Evolutionary conservation across 192 early-diverging fungal genomes (phyloP).

Genomic region (Rhizoclosmatium sp.): DNA sequence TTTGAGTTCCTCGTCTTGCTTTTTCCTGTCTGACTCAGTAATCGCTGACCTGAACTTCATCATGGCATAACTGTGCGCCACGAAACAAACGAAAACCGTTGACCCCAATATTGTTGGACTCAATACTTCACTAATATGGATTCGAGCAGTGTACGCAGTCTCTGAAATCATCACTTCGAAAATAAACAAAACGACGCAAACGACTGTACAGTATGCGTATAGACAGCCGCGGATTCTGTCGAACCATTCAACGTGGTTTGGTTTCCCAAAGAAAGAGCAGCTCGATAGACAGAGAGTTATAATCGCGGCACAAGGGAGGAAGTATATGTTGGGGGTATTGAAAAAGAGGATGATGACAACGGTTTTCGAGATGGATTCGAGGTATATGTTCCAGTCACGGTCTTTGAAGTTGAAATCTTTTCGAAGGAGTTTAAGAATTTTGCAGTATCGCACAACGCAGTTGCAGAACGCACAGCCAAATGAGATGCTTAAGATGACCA

Average conservation of each 20-base stretch:
- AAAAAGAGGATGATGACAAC: conserved; percentile 23
- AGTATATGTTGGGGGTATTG: conserved; percentile 10
- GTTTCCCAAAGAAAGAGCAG: conserved; percentile 8
- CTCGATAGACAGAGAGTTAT: conserved; percentile 3
- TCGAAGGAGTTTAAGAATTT: conserved; percentile 19
- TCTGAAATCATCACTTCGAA: not conserved
- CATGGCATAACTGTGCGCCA: conserved; percentile 16
- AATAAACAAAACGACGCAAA: conserved; percentile 5
- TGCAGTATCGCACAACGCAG: conserved; percentile 29
- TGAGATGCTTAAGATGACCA: not conserved
- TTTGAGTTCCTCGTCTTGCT: conserved; percentile 7
- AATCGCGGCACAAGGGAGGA: not conserved
- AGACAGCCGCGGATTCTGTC: conserved; percentile 2
- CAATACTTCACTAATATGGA: not conserved
- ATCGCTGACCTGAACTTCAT: conserved; percentile 3
- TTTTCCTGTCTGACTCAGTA: conserved; percentile 1
- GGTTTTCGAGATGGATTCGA: conserved; percentile 28
- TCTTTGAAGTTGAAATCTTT: conserved; percentile 28
- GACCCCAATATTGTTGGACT: not conserved
- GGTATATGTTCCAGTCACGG: conserved; percentile 18
- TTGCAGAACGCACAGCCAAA: conserved; percentile 15
- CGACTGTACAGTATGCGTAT: conserved; percentile 11
- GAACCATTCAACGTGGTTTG: conserved; percentile 21
- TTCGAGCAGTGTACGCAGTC: not conserved
- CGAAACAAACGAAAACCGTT: not conserved